These are phyloP conservation scores for Salix suchowensis DNA, from an alignment of 345 rosid species.

Conservation along the genomic window DNA sequence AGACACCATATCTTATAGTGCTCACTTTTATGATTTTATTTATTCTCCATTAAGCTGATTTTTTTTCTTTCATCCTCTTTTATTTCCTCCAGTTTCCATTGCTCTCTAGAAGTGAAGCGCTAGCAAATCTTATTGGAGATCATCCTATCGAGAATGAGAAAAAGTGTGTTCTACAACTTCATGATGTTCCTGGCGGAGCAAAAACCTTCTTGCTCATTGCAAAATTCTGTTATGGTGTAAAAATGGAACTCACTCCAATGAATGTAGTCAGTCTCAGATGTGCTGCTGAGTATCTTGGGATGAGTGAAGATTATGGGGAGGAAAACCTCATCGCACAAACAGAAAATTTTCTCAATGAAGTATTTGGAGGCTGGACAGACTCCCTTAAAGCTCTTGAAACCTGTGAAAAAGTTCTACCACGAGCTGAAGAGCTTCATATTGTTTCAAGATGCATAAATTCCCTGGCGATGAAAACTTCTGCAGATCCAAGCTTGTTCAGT, in stretches of 20 bases:
- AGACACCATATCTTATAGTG: neutral
- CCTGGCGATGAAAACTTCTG: conserved; percentile 73
- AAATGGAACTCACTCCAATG: conserved; percentile 53
- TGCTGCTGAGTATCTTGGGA: conserved; percentile 79
- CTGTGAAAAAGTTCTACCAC: conserved; percentile 53
- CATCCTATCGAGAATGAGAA: conserved; percentile 33
- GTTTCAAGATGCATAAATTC: conserved; percentile 74
- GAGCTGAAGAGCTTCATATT: conserved; percentile 73
- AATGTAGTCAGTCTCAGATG: conserved; percentile 71
- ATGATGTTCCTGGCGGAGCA: conserved; percentile 79
- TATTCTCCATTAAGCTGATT: neutral
- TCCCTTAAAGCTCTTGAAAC: conserved; percentile 65
- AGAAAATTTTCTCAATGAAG: conserved; percentile 58
- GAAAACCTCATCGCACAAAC: conserved; percentile 67
- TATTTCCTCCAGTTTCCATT: conserved; percentile 63
- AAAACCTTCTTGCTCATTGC: conserved; percentile 65
- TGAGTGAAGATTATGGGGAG: conserved; percentile 69
- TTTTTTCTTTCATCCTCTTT: neutral
- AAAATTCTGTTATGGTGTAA: conserved; percentile 80
- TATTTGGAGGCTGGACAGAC: conserved; percentile 62
- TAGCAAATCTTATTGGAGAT: conserved; percentile 51
- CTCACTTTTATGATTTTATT: neutral
- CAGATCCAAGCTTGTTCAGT: conserved; percentile 55
- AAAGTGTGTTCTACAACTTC: conserved; percentile 48
- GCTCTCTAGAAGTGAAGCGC: conserved; percentile 73